Base-by-base conservation (phyloP, 331 rosid species). In the Malus hybrid region DNA sequence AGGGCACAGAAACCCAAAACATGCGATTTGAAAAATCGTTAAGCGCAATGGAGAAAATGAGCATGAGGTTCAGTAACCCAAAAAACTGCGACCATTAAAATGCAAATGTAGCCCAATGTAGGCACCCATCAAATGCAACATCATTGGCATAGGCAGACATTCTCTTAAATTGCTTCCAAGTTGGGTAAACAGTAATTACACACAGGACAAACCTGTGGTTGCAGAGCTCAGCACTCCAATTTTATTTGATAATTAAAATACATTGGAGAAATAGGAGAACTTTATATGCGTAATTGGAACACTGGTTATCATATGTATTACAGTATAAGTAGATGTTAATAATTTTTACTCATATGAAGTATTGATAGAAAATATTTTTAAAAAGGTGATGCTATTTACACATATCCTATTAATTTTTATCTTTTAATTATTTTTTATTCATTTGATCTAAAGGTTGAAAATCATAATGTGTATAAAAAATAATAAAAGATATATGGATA, bases 51-150 rank as follows among this genome's bases (percentile, higher is more conserved):
- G 16, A 65, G 74, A 67, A 65, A 59, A 27, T 42, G 77, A 29
- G 32, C 57, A 42, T 20, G 32, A 10, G 80, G 92, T 88, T 86
- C 93, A 73, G 70, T 57, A 80, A 80, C 82, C 93, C 83, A 87
- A 83, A 91, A 24, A 22, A 6, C 12, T 73, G 68, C 46, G 16
- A 72, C 46, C 46, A 39, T 39, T 39, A 39, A 39, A 9, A 39
- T 39, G 13, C 46, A 39, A 39, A 39, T 42, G 13, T 42, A 42
- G 27, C 20, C 50, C 18, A 36, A 39, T 3, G 16, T 6, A 66
- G 18, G 70, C 31, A 63, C 20, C 52, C 8, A n/a, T 60, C 69
- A 73, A 60, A 60, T 61, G 69, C 27, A 10, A 73, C 69, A 73
- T 73, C 77, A 42, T 61, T 64, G 82, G 77, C 77, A 48, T 24